Evolutionary conservation across 2,329 filamentous ascomycete genomes (phyloP), one percentile per base, ranked within the genome.

Genomic region (Ophiocordyceps robertsii): DNA sequence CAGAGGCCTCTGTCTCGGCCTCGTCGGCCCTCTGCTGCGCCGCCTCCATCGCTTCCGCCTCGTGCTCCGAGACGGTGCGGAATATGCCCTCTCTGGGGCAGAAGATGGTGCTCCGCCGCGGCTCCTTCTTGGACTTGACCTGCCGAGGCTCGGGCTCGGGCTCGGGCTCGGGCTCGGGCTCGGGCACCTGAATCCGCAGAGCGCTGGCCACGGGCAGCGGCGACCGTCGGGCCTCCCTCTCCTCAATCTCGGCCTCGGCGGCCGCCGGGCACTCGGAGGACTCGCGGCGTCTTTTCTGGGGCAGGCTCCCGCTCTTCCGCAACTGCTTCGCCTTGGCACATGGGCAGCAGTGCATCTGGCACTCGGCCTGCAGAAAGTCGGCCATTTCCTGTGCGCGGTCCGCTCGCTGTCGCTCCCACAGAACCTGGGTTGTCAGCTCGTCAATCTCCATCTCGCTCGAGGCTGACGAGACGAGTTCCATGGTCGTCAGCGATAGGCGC

Each of bases 361-460:
- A 87, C 57, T 90, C 84, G 43, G 82, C 73, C 54, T 84, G 76
- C 56, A 89, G 67, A 59, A 86, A 89, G 29, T 88, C 81, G 39
- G 87, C 69, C 54, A 83, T 75, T 46, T 87, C 83, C 48, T 82
- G 69, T 0, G 83, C 81, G 8, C 81, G 73, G 47, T 82, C 72
- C 10, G 82, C 80, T 43, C 80, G 69, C 54, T 75, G 72, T 63
- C 73, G 65, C 59, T 75, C 74, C 71, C 73, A 78, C 44, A 70
- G 64, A 54, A 73, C 66, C 42, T 73, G 61, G 6, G 62, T 62
- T 1, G 63, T 65, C 35, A 78, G 60, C 50, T 77, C 72, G 37
- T 78, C 73, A 30, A 78, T 70, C 51, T 78, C 75, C n/a, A 67
- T 63, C 49, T 77, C 73, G 47, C 66, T 74, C 47, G 68, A 62